These are phyloP conservation scores for Penicillium sp. DNA, from an alignment of 2,329 filamentous ascomycete species.

Conservation along the genomic window DNA sequence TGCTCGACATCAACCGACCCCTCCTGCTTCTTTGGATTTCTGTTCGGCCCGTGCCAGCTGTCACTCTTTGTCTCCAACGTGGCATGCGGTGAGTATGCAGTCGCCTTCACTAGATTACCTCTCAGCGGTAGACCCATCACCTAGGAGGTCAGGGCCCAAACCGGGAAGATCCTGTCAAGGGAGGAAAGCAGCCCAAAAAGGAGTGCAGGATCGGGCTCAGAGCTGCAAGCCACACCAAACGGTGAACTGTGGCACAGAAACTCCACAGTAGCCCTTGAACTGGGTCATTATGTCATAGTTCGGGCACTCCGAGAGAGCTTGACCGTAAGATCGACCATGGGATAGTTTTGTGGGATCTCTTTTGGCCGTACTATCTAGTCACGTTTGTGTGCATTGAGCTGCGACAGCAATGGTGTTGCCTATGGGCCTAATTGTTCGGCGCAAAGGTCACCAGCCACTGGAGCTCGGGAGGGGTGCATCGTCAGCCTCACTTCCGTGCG, in stretches of 20 bases:
- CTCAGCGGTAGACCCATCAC: background rate
- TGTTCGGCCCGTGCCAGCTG: constrained; percentile 11
- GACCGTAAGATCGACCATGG: no score
- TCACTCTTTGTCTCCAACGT: constrained; percentile 2
- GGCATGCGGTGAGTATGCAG: constrained; percentile 3
- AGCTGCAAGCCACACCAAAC: constrained; percentile 22
- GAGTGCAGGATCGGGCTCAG: constrained; percentile 7
- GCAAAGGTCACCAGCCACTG: constrained; percentile 10
- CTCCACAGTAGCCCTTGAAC: background rate
- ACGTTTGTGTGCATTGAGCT: background rate
- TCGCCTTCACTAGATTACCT: background rate
- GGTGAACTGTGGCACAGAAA: constrained; percentile 19
- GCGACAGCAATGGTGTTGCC: constrained; percentile 13
- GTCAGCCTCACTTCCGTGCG: constrained; percentile 12
- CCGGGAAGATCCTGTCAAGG: constrained; percentile 1
- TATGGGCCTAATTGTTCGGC: constrained; percentile 3
- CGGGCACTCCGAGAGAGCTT: constrained; percentile 18
- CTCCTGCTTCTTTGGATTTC: constrained; percentile 2
- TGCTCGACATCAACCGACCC: constrained; percentile 3
- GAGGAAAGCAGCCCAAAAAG: constrained; percentile 15
- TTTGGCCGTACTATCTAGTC: background rate
- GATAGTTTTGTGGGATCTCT: background rate
- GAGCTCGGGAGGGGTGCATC: background rate
- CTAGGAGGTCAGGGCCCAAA: background rate
- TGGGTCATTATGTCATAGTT: constrained; percentile 8